phyloP scores from a whole-genome alignment of 192 early-diverging fungal species.

The Coemansia sp. region DNA sequence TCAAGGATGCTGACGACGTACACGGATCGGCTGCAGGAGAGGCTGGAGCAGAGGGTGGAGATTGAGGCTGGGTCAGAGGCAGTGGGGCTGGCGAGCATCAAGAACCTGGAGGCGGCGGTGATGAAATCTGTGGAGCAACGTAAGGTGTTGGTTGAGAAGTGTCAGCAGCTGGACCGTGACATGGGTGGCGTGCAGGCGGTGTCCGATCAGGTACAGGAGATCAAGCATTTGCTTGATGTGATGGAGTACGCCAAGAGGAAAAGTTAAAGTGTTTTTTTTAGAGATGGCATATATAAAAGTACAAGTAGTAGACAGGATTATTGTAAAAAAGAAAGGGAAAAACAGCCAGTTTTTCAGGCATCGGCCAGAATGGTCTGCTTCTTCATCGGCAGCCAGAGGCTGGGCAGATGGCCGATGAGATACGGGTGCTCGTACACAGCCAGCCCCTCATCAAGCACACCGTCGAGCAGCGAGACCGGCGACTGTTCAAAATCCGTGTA shows the following conservation, averaged over 20 bases:
- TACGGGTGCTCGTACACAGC: conserved; percentile 65
- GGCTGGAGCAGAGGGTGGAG: conserved; percentile 29
- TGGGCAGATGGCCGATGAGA: conserved; percentile 61
- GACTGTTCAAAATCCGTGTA: conserved; percentile 74
- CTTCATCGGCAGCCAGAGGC: conserved; percentile 68
- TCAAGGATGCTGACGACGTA: conserved; percentile 50
- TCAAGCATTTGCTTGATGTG: conserved; percentile 42
- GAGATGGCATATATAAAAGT: too few species aligned
- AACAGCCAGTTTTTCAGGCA: too few species aligned
- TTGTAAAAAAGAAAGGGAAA: too few species aligned
- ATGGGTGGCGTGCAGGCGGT: conserved; percentile 24
- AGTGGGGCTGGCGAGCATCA: conserved; percentile 28
- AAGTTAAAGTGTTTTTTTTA: too few species aligned
- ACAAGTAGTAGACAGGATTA: too few species aligned
- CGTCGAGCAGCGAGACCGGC: conserved; percentile 65
- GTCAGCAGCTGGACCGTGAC: conserved; percentile 20
- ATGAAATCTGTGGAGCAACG: conserved; percentile 24
- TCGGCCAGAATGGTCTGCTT: neutral
- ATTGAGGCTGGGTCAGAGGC: conserved; percentile 32
- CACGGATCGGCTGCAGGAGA: conserved; percentile 45
- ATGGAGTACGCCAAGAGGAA: conserved; percentile 45
- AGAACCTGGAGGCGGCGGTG: conserved; percentile 15
- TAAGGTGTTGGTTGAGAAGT: conserved; percentile 22
- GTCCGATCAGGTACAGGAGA: conserved; percentile 21
- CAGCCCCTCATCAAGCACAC: conserved; percentile 71